A percentile compares a stretch with the other conserved stretches of the same genome.
Conservation (phyloP, 1,139 yeast species). For the Nakaseomyces uthaithaninus region DNA sequence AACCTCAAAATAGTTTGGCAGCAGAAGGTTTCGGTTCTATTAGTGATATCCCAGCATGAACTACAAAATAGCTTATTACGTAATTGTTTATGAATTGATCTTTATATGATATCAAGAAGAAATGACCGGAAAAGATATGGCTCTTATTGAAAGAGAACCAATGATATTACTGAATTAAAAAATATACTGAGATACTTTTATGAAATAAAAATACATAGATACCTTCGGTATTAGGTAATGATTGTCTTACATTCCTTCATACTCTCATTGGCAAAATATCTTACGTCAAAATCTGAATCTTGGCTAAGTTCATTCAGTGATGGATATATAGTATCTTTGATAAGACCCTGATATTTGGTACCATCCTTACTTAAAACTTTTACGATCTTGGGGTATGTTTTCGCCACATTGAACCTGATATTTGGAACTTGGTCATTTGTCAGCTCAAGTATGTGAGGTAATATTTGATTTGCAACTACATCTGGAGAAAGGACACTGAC, state of each 20-base stretch:
- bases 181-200: too few relatives aligned
- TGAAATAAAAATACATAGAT: too few relatives aligned
- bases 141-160: too few relatives aligned
- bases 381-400: conserved; percentile 59
- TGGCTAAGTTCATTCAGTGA: conserved; percentile 54
- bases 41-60: too few relatives aligned
- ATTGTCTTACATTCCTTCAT: conserved; percentile 31
- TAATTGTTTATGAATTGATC: too few relatives aligned
- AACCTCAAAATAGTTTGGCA: too few relatives aligned
- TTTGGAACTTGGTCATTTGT: conserved; percentile 83
- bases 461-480: conserved; percentile 53
- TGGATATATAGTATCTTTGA: conserved; percentile 51
- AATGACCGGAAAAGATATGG: too few relatives aligned
- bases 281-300: conserved; percentile 84
- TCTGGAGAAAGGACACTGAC: conserved; percentile 56
- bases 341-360: conserved; percentile 28
- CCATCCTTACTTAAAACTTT: conserved; percentile 38
- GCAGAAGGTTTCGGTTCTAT: too few relatives aligned
- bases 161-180: too few relatives aligned
- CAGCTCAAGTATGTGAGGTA: conserved; percentile 72
- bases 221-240: conserved; percentile 9
- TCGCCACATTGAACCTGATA: conserved; percentile 90
- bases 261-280: conserved; percentile 70
- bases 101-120: too few relatives aligned
- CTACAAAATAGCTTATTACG: too few relatives aligned